Evolutionary conservation across 345 rosid genomes (phyloP), one percentile per base, ranked within the genome.

Genomic region (Citrus trifoliata): DNA sequence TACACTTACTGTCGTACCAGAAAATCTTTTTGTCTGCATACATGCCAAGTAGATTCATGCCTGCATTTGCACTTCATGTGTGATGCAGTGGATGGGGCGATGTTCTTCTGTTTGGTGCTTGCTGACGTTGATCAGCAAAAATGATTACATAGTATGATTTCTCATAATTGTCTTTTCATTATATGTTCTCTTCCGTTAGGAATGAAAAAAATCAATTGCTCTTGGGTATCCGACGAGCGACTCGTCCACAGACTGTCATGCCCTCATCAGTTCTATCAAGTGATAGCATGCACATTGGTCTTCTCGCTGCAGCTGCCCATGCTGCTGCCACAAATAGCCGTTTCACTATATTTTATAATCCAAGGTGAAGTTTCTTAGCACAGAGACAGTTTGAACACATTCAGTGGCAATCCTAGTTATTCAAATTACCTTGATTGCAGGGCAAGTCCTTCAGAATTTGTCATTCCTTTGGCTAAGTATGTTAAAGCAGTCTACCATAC

Each of bases 371-470:
- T 61, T 27, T 51, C 55, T 77, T 35, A 4, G 62, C 38, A 3
- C 27, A 55, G n/a, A 48, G 27, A 37, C 24, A n/a, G 32, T 35
- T 22, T 63, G 76, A 71, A n/a, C 42, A 69, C 78, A 33, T 60
- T 71, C 53, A 32, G 61, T 25, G 35, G 60, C 25, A 16, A 51
- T 33, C 51, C 37, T 67, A 55, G 13, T 71, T 6, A 61, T 72
- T 62, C 37, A 59, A 27, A 25, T 71, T 77, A 35, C 79, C 75
- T 78, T 76, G 35, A 71, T 78, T 83, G 74, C 88, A 89, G 92
- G 89, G 90, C 90, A 24, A 89, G 92, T 82, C 90, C 92, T 65
- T 83, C 88, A 28, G 90, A 86, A 68, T 89, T 89, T 83, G 89
- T 89, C 69, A 86, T 89, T 58, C 87, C 90, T 27, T 73, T 89